Conservation (phyloP, 805 yeast species). For the Priceomyces fermenticarens region DNA sequence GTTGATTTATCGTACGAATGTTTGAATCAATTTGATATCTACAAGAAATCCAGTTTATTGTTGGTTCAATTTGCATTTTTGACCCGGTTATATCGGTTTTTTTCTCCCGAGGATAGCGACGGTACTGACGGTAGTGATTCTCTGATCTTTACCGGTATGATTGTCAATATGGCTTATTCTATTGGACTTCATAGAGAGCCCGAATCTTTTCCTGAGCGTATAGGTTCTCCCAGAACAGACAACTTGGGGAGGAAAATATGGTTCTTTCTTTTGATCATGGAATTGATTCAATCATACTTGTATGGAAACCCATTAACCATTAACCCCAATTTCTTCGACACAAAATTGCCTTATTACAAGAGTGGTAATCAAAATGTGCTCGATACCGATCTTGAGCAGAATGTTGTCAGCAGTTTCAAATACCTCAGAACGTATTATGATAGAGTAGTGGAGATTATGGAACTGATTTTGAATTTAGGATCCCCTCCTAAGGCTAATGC, state of each 20-base stretch:
- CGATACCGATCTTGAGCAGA: slow-evolving; percentile 36
- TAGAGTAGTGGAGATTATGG: slow-evolving; percentile 25
- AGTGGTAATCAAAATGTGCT: slow-evolving; percentile 34
- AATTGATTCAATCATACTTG: slow-evolving; percentile 26
- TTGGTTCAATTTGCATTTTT: slow-evolving; percentile 53
- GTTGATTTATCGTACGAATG: slow-evolving; percentile 34
- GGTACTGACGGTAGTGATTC: slow-evolving; percentile 59
- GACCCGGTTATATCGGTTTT: slow-evolving; percentile 50
- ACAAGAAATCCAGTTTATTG: slow-evolving; percentile 41
- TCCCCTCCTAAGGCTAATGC: slow-evolving; percentile 14
- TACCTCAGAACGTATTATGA: slow-evolving; percentile 26
- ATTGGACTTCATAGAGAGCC: slow-evolving; percentile 73
- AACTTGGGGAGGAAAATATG: slow-evolving; percentile 36
- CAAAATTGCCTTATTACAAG: slow-evolving; percentile 24
- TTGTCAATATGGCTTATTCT: slow-evolving; percentile 63
- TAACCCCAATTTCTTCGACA: slow-evolving; percentile 26
- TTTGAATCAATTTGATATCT: slow-evolving; percentile 31
- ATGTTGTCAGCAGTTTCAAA: slow-evolving; percentile 27
- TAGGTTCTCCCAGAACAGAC: slow-evolving; percentile 17
- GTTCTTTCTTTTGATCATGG: slow-evolving; percentile 28
- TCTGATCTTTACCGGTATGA: slow-evolving; percentile 52
- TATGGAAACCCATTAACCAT: slow-evolving; percentile 34
- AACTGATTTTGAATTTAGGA: slow-evolving; percentile 18
- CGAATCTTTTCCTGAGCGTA: slow-evolving; percentile 35
- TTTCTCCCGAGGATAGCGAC: slow-evolving; percentile 57